phyloP scores from a whole-genome alignment of 2,329 filamentous ascomycete genomes.

The Huntiella omanensis region DNA sequence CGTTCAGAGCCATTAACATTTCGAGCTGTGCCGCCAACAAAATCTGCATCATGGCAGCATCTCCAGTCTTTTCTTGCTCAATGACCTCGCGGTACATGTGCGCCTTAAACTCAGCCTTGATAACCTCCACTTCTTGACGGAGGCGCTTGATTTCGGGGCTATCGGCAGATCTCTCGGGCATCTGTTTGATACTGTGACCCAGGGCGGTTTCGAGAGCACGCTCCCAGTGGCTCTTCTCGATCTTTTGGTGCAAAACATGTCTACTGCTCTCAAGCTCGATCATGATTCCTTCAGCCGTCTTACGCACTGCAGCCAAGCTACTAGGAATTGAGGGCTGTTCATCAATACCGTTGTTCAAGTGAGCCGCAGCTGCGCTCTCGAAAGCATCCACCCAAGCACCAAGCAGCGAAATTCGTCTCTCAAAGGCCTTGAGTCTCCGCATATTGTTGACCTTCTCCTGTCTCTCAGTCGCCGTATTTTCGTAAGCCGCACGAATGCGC shows the following conservation, averaged over 20 bases:
- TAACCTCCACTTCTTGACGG: slow-evolving; percentile 63
- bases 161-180: slow-evolving; percentile 35
- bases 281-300: slow-evolving; percentile 74
- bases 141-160: slow-evolving; percentile 37
- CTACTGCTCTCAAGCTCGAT: slow-evolving; percentile 77
- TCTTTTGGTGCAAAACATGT: slow-evolving; percentile 72
- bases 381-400: slow-evolving; percentile 88
- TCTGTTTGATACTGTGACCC: slow-evolving; percentile 63
- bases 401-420: slow-evolving; percentile 70
- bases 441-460: slow-evolving; percentile 62
- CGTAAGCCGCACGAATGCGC: slow-evolving; percentile 66
- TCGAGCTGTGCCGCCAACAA: slow-evolving; percentile 84
- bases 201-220: slow-evolving; percentile 72
- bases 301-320: slow-evolving; percentile 57
- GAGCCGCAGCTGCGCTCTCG: slow-evolving; percentile 57
- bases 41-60: slow-evolving; percentile 61
- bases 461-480: slow-evolving; percentile 58
- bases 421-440: slow-evolving; percentile 65
- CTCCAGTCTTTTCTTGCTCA: slow-evolving; percentile 67
- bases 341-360: slow-evolving; percentile 24
- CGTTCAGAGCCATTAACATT: slow-evolving; percentile 64
- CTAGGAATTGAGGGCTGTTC: slow-evolving; percentile 31
- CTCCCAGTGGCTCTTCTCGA: slow-evolving; percentile 73
- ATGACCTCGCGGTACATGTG: slow-evolving; percentile 61
- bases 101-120: slow-evolving; percentile 65